Evolutionary conservation across 129 eudicot genomes (phyloP), one percentile per base, ranked within the genome.

Genomic region (Silybum marianum): DNA sequence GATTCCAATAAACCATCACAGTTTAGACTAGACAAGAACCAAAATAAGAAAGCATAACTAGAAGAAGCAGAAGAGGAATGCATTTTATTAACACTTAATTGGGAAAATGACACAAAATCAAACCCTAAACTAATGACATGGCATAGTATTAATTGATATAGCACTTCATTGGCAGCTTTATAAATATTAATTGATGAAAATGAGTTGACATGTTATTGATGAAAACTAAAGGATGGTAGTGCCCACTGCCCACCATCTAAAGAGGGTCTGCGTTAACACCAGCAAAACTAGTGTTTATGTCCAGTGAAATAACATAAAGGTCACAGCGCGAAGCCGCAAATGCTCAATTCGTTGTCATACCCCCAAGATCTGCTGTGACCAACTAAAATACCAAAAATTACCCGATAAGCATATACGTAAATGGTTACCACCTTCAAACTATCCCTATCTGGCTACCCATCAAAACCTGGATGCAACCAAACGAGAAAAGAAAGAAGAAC

Each of bases 281-380:
- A 6, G 12, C 16, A 40, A 11, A 21, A 46, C 30, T 14, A 60
- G 12, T n/a, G 19, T 75, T 28, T 30, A 75, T 30, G 1, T 14
- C n/a, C n/a, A n/a, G 14, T 51, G 71, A 69, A 69, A 74, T 42
- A 77, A 74, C 78, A 73, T 24, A 46, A 60, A 78, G 74, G 68
- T 75, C 80, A 71, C 63, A 32, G 81, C 67, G 18, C 74, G 3
- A 32, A 32, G 36, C 36, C 36, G 36, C 36, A 76, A 75, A 36
- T 48, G 83, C 67, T 74, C 82, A 83, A 75, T 76, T 70, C 62
- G 18, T 75, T 28, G 67, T 42, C 65, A 76, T 72, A 81, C 79
- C 73, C 85, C 84, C 73, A 66, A 70, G 82, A 76, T 75, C 73
- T 62, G 81, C 81, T 79, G 74, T 70, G 76, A 72, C 70, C 74